Percentiles rank a stretch among this genome's conserved stretches.
Conservation (phyloP, 108 stramenopile genomes). For the Pseudonitzschia multiseries region DNA sequence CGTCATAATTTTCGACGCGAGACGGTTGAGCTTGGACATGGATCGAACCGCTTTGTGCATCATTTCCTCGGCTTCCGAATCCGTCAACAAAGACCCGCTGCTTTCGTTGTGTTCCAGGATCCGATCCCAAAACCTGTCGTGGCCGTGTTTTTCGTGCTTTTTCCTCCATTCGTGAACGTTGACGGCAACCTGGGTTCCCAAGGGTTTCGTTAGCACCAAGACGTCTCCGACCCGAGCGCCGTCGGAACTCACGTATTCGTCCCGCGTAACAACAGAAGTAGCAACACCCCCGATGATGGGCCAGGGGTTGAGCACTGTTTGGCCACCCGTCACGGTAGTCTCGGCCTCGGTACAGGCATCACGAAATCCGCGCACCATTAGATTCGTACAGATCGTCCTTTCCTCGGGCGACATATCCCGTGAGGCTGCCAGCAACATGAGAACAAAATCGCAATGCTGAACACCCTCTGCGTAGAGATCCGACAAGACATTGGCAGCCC, state of each 20-base stretch:
- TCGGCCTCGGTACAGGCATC: conserved; percentile 76
- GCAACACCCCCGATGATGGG: conserved; percentile 88
- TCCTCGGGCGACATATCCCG: conserved; percentile 69
- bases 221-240: conserved; percentile 74
- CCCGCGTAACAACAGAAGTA: conserved; percentile 66
- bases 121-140: conserved; percentile 34
- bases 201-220: conserved; percentile 79
- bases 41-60: conserved; percentile 76
- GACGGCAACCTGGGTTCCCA: conserved; percentile 87
- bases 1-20: conserved; percentile 63
- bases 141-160: conserved; percentile 13
- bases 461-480: conserved; percentile 87
- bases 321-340: conserved; percentile 79
- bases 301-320: conserved; percentile 89
- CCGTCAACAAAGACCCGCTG: conserved; percentile 20
- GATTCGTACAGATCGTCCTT: conserved; percentile 72
- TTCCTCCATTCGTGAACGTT: conserved; percentile 86
- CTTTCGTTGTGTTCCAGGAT: conserved; percentile 33
- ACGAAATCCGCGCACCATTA: conserved; percentile 82
- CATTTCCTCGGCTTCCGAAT: conserved; percentile 66
- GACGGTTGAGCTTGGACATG: conserved; percentile 76
- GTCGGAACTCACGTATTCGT: conserved; percentile 73
- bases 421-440: conserved; percentile 82
- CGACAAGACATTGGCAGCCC: conserved; percentile 82
- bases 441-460: conserved; percentile 73